Percentiles rank a stretch among this genome's conserved stretches.
These are phyloP conservation scores for Biscogniauxia sp. DNA, from an alignment of 2,329 filamentous ascomycete species.

Conservation along the genomic window DNA sequence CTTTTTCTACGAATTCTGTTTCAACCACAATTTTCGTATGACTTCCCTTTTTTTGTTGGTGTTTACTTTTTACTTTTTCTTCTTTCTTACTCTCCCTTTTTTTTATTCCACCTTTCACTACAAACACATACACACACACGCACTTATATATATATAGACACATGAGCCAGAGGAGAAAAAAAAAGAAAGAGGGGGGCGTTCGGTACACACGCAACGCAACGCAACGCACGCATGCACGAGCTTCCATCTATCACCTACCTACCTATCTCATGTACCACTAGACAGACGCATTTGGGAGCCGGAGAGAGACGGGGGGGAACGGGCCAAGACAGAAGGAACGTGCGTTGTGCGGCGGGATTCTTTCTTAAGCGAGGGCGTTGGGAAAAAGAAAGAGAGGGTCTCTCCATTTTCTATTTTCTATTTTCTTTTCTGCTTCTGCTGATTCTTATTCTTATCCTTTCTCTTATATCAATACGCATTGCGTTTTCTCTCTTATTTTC, in stretches of 20 bases:
- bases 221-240: too few species aligned
- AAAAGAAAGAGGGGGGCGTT: slow-evolving; percentile 1
- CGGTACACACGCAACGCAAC: background rate
- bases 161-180: background rate
- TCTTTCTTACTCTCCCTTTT: slow-evolving; percentile 3
- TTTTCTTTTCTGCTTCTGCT: background rate
- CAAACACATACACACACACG: too few species aligned
- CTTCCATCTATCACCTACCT: too few species aligned
- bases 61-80: slow-evolving; percentile 7
- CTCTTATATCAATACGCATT: background rate
- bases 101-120: too few species aligned
- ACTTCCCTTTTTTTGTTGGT: background rate
- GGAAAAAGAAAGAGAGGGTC: slow-evolving; percentile 5
- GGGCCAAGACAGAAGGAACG: slow-evolving; percentile 9
- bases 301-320: slow-evolving; percentile 10
- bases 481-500: background rate
- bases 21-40: slow-evolving; percentile 1
- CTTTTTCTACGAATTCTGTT: slow-evolving; percentile 12
- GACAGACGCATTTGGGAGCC: slow-evolving; percentile 15
- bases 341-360: slow-evolving; percentile 17
- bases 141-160: slow-evolving; percentile 2
- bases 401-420: background rate
- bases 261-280: slow-evolving; percentile 24
- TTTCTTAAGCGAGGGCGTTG: slow-evolving; percentile 17
- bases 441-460: background rate